These are phyloP conservation scores for Plenodomus tracheiphilus DNA, from an alignment of 2,329 filamentous ascomycete species.

Conservation along the genomic window DNA sequence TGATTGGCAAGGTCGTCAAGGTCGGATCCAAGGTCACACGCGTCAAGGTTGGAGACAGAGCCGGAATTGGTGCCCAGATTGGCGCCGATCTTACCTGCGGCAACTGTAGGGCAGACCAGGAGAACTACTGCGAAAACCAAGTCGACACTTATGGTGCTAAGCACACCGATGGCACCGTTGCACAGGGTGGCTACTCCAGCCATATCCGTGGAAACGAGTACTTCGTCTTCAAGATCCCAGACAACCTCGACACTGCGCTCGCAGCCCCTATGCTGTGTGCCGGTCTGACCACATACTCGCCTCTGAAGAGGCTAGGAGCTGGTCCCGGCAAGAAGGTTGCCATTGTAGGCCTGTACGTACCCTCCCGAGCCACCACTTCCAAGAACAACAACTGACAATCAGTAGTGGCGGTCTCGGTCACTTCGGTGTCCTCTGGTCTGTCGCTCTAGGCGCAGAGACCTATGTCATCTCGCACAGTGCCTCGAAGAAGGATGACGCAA, in stretches of 20 bases:
- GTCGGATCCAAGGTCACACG: conserved; percentile 55
- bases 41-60: conserved; percentile 52
- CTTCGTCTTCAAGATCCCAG: conserved; percentile 75
- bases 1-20: conserved; percentile 54
- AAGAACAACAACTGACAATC: conserved; percentile 9
- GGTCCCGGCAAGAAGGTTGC: conserved; percentile 80
- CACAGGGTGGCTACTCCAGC: conserved; percentile 68
- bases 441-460: conserved; percentile 62
- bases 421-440: conserved; percentile 54
- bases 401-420: conserved; percentile 54
- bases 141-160: conserved; percentile 56
- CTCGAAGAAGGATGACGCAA: conserved; percentile 62
- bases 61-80: conserved; percentile 56
- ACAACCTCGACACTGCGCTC: conserved; percentile 61
- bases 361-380: neutral
- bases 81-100: conserved; percentile 54
- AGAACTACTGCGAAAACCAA: conserved; percentile 57
- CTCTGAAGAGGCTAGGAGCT: conserved; percentile 73
- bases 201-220: conserved; percentile 77
- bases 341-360: conserved; percentile 65
- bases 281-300: conserved; percentile 78
- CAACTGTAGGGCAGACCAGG: conserved; percentile 57
- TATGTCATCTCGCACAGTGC: conserved; percentile 64
- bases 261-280: conserved; percentile 85
- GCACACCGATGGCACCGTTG: conserved; percentile 62